These are phyloP conservation scores for Sporisorium graminicola DNA, from an alignment of 1,284 basidiomycete species.

Conservation along the genomic window DNA sequence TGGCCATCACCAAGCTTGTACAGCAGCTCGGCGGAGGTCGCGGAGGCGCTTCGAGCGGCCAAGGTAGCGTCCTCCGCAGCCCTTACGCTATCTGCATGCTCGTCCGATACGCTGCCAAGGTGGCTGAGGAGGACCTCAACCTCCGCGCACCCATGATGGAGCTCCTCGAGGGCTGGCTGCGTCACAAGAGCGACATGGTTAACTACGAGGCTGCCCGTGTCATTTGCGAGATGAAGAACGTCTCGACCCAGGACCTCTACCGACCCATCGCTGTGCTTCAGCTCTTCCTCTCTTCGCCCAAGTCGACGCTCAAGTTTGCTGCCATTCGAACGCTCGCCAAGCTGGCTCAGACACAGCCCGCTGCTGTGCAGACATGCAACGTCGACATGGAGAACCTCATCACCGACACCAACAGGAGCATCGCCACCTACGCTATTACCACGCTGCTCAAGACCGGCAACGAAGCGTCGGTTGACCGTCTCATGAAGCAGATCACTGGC, in stretches of 20 bases:
- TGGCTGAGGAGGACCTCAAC: conserved; percentile 93
- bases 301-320: conserved; percentile 88
- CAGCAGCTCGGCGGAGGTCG: conserved; percentile 77
- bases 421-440: conserved; percentile 98
- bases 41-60: conserved; percentile 77
- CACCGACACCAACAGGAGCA: conserved; percentile 93
- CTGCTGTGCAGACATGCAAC: conserved; percentile 91
- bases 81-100: conserved; percentile 99
- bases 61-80: conserved; percentile 86
- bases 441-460: conserved; percentile 99
- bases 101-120: conserved; percentile 95
- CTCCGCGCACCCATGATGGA: conserved; percentile 79
- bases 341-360: conserved; percentile 80
- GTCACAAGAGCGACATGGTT: conserved; percentile 99
- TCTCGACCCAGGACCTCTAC: conserved; percentile 81
- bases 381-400: conserved; percentile 98
- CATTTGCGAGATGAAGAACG: conserved; percentile 94
- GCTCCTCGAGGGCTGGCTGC: conserved; percentile 91
- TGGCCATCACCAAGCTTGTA: conserved; percentile 99
- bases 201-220: conserved; percentile 98
- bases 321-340: conserved; percentile 94
- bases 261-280: conserved; percentile 77
- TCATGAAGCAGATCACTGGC: conserved; percentile 99
- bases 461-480: conserved; percentile 96
- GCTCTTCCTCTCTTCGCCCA: conserved; percentile 68